Base-by-base conservation (phyloP, 2,329 filamentous ascomycete species). In the Alternaria sp. region DNA sequence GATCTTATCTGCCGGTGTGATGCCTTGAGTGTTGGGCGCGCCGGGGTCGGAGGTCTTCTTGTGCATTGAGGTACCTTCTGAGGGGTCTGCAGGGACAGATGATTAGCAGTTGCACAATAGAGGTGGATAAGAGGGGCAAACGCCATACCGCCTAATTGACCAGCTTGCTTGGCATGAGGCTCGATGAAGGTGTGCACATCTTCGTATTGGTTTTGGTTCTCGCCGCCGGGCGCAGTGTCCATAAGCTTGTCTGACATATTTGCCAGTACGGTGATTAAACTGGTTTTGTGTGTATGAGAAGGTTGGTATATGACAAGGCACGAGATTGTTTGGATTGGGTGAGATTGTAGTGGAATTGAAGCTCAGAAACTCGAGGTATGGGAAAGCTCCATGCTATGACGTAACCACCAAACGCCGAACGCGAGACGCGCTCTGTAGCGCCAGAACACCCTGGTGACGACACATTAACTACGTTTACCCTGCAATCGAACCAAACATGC, bases 141-240 rank as follows among this genome's bases (percentile, higher is more conserved):
- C 22, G 25, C 11, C 38, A 16, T 78, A 87, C 86, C 78, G 62
- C 85, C 84, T 28, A 90, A 72, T 71, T 89, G 86, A 7, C 87
- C 88, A 25, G 81, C 80, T 59, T 85, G 81, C 67, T 87, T 89
- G 16, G 78, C 75, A 53, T 84, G 83, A 0, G 84, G 81, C 16
- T 82, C 66, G 3, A 80, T 82, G 55, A 84, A 81, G n/a, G 80
- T 82, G 51, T 84, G 75, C 53, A 84, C 82, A 51, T 82, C 85
- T 78, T 89, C 87, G 75, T 90, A 89, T 83, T 87, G 87, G 5
- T 84, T 85, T 59, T 82, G 82, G 75, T 28, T 46, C 38, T 89
- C 86, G 66, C 88, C 88, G 70, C 88, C 87, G 18, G 81, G 81
- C 59, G 84, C 84, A 30, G 85, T 88, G 67, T 87, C 83, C 82